phyloP scores from a whole-genome alignment of 1,284 basidiomycete species.

The Marasmius oreades region DNA sequence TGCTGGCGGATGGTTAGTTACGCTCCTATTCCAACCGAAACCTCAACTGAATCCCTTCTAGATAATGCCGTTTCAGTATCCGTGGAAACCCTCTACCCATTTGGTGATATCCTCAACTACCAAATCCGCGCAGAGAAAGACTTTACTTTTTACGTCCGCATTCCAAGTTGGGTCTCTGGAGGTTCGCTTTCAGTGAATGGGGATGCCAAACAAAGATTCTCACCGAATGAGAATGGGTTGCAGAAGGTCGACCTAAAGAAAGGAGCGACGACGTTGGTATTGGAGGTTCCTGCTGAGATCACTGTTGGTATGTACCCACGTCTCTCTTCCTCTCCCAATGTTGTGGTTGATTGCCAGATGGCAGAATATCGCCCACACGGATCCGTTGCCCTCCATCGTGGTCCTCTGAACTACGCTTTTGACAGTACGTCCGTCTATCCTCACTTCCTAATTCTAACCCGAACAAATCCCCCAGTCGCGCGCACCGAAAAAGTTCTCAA shows the following conservation, averaged over 20 bases:
- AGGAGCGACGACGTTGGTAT: constrained; percentile 42
- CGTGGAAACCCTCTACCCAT: constrained; percentile 56
- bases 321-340: constrained; percentile 3
- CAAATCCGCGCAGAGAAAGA: constrained; percentile 43
- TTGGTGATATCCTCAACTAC: constrained; percentile 47
- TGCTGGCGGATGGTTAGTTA: constrained; percentile 37
- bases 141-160: constrained; percentile 53
- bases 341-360: constrained; percentile 2
- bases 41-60: constrained; percentile 14
- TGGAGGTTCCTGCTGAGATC: constrained; percentile 46
- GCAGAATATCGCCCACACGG: constrained; percentile 48
- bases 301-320: constrained; percentile 35
- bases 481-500: constrained; percentile 30
- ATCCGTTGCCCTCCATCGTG: constrained; percentile 38
- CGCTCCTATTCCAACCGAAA: not conserved
- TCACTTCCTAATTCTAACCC: not conserved
- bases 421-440: constrained; percentile 21
- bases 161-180: constrained; percentile 51
- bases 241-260: constrained; percentile 39
- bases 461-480: constrained; percentile 7
- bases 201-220: constrained; percentile 29
- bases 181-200: constrained; percentile 49
- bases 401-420: constrained; percentile 39
- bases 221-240: constrained; percentile 40
- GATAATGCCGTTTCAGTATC: constrained; percentile 42